Evolutionary conservation across 202 grass and related monocot species (phyloP).

Genomic region (Panicum virgatum): DNA sequence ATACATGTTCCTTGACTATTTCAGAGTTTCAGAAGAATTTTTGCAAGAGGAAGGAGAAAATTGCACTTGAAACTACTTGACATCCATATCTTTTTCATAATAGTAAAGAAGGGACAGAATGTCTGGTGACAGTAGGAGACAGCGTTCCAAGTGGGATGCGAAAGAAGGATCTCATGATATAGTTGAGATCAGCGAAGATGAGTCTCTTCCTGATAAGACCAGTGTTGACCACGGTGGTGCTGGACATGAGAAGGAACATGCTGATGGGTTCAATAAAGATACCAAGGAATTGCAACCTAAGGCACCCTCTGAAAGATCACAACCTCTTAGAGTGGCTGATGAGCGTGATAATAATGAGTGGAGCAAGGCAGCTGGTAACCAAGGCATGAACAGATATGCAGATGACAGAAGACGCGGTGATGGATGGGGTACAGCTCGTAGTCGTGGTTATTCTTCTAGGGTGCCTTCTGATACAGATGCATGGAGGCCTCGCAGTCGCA

Average conservation of each 20-base stretch:
- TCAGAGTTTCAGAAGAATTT: constrained; percentile 40
- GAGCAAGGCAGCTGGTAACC: constrained; percentile 48
- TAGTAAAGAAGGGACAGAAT: constrained; percentile 41
- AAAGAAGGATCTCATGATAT: constrained; percentile 41
- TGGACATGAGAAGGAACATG: constrained; percentile 27
- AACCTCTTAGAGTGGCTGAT: constrained; percentile 38
- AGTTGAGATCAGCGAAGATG: constrained; percentile 55
- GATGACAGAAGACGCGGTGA: constrained; percentile 52
- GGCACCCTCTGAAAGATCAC: constrained; percentile 46
- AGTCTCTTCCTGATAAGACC: constrained; percentile 46
- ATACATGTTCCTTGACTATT: constrained; percentile 29
- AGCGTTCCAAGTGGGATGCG: constrained; percentile 54
- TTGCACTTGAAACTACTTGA: constrained; percentile 20
- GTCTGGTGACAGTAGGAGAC: constrained; percentile 49
- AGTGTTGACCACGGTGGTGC: constrained; percentile 21
- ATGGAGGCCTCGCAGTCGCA: constrained; percentile 60
- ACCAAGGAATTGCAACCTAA: constrained; percentile 45
- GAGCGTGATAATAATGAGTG: constrained; percentile 33
- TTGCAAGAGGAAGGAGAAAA: constrained; percentile 13
- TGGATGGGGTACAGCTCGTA: constrained; percentile 44
- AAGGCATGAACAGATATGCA: constrained; percentile 50
- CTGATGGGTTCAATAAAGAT: constrained; percentile 46
- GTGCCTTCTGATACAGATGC: constrained; percentile 56
- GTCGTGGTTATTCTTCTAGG: constrained; percentile 51
- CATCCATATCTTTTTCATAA: neutral